Percentiles rank a stretch among this genome's conserved stretches.
Evolutionary conservation across 2,329 filamentous ascomycete genomes (phyloP).

Genomic region (Macrophomina tecta): DNA sequence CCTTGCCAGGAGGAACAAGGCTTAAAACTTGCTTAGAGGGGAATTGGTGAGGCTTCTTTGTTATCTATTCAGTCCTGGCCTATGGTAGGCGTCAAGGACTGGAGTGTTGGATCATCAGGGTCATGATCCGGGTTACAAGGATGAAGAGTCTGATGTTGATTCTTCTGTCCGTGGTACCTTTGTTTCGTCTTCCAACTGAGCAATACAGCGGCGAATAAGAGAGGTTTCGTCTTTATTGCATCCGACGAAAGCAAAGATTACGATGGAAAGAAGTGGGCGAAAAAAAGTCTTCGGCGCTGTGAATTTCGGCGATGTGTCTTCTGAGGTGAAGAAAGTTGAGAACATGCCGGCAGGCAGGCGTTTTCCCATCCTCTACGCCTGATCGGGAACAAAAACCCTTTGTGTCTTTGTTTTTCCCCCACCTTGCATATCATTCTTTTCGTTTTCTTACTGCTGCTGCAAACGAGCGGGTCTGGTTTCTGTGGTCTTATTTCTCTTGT

Average conservation of each 20-base stretch:
- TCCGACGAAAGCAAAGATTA: neutral
- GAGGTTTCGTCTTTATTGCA: neutral
- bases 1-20: constrained; percentile 72
- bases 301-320: neutral
- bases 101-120: too few species aligned
- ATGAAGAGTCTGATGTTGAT: neutral
- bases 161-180: neutral
- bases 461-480: constrained; percentile 9
- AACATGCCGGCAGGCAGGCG: neutral
- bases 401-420: neutral
- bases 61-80: too few species aligned
- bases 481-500: neutral
- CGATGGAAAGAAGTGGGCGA: neutral
- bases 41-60: too few species aligned
- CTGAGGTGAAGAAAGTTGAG: neutral
- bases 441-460: neutral
- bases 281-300: constrained; percentile 13
- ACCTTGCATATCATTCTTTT: constrained; percentile 1
- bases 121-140: too few species aligned
- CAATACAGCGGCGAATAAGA: neutral
- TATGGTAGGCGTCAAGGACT: too few species aligned
- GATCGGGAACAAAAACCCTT: neutral
- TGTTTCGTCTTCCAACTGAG: neutral
- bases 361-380: neutral
- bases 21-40: neutral